Evolutionary conservation across 805 yeast genomes (phyloP).

Genomic region (Sungouiozyma intestinalis): DNA sequence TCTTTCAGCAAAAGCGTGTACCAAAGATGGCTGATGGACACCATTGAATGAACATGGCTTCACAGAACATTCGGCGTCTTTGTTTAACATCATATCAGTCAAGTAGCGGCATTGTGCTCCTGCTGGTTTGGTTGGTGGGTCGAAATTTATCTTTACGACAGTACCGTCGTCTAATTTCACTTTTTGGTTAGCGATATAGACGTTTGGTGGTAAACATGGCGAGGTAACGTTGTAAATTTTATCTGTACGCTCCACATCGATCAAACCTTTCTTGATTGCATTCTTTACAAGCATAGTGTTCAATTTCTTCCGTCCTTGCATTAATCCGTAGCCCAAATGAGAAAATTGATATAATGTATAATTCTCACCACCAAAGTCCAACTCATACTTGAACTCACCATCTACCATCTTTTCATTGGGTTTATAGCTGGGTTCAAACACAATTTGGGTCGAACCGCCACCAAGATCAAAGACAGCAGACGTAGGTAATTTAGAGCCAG

Average conservation of each 20-base stretch:
- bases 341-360: slow-evolving; percentile 86
- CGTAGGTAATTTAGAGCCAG: slow-evolving; percentile 60
- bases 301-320: slow-evolving; percentile 83
- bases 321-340: slow-evolving; percentile 91
- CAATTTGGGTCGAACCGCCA: slow-evolving; percentile 98
- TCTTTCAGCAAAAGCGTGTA: slow-evolving; percentile 57
- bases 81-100: slow-evolving; percentile 74
- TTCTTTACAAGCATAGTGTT: slow-evolving; percentile 53
- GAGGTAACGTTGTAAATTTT: slow-evolving; percentile 44
- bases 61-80: slow-evolving; percentile 62
- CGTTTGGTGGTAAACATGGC: slow-evolving; percentile 85
- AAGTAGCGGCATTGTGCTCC: slow-evolving; percentile 80
- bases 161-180: slow-evolving; percentile 45
- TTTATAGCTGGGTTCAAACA: slow-evolving; percentile 81
- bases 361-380: slow-evolving; percentile 70
- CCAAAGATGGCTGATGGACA: slow-evolving; percentile 89
- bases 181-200: slow-evolving; percentile 44
- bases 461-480: slow-evolving; percentile 97
- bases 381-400: slow-evolving; percentile 80
- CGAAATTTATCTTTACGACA: slow-evolving; percentile 46
- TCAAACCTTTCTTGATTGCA: slow-evolving; percentile 34
- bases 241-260: slow-evolving; percentile 29
- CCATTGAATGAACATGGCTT: slow-evolving; percentile 96
- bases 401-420: slow-evolving; percentile 56
- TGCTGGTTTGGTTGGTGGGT: slow-evolving; percentile 52